A percentile compares a stretch with the other conserved stretches of the same genome.
These are phyloP conservation scores for Trichoderma asperellum DNA, from an alignment of 2,329 filamentous ascomycete genomes.

Conservation along the genomic window DNA sequence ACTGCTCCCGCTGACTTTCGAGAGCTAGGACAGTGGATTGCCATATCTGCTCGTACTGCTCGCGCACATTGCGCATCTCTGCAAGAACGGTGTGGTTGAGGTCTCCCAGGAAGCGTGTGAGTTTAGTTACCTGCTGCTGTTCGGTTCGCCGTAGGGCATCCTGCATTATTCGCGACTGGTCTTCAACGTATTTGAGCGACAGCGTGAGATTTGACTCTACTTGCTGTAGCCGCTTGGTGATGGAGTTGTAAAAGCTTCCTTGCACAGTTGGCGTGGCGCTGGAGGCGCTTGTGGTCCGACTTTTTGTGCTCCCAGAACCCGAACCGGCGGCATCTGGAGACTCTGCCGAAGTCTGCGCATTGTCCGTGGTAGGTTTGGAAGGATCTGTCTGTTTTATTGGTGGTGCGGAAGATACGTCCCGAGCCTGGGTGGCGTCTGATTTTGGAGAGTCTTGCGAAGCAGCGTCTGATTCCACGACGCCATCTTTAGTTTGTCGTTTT, in stretches of 20 bases:
- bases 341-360: background rate
- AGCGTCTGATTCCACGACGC: background rate
- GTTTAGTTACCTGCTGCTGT: constrained; percentile 82
- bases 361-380: background rate
- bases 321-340: constrained; percentile 1
- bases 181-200: constrained; percentile 93
- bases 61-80: constrained; percentile 76
- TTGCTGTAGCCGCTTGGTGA: constrained; percentile 88
- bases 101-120: constrained; percentile 76
- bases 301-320: constrained; percentile 32
- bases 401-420: background rate
- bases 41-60: constrained; percentile 95
- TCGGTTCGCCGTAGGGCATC: constrained; percentile 87
- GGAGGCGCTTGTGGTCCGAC: constrained; percentile 36
- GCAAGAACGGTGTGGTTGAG: constrained; percentile 86
- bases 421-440: constrained; percentile 5
- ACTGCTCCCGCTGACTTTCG: constrained; percentile 83
- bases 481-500: background rate
- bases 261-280: constrained; percentile 76
- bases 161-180: constrained; percentile 87
- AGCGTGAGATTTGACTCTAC: constrained; percentile 92
- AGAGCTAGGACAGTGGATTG: constrained; percentile 92
- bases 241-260: constrained; percentile 96
- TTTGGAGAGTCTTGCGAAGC: background rate
- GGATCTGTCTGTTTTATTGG: constrained; percentile 17